A percentile compares a stretch with the other conserved stretches of the same genome.
Conservation (phyloP, 352 stramenopile genomes). For the Phytophthora rubi region DNA sequence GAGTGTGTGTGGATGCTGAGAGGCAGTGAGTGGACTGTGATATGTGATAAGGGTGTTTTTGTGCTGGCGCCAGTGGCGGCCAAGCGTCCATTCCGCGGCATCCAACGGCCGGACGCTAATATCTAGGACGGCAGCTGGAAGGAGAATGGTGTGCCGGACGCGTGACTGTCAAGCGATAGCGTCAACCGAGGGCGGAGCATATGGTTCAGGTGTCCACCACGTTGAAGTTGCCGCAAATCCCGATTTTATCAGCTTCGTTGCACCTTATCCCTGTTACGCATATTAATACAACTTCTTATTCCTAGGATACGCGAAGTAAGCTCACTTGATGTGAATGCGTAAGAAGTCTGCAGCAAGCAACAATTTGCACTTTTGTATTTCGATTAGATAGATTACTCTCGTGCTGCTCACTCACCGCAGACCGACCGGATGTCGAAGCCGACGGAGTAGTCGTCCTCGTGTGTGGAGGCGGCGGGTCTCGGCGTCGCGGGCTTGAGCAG, state of each 20-base stretch:
- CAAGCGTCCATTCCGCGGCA: background rate
- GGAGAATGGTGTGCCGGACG: no score
- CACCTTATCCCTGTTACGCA: background rate
- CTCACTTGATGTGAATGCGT: no score
- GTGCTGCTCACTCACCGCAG: constrained; percentile 37
- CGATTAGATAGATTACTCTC: background rate
- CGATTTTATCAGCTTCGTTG: background rate
- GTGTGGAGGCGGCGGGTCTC: constrained; percentile 3
- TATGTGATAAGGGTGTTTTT: background rate
- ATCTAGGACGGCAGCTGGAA: no score
- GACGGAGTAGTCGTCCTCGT: constrained; percentile 67
- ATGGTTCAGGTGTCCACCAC: background rate
- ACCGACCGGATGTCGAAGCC: constrained; percentile 77
- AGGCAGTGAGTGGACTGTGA: background rate
- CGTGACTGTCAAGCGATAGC: no score
- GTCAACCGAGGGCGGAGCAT: no score
- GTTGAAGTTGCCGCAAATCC: background rate
- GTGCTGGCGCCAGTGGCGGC: no score
- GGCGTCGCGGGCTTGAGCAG: constrained; percentile 40
- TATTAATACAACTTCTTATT: background rate
- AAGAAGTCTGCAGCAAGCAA: no score
- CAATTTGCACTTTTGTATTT: background rate
- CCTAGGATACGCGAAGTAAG: background rate
- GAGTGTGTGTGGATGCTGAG: background rate
- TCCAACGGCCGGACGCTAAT: background rate